Evolutionary conservation across 1,284 basidiomycete genomes (phyloP).

Genomic region (Fomitopsis betulina): DNA sequence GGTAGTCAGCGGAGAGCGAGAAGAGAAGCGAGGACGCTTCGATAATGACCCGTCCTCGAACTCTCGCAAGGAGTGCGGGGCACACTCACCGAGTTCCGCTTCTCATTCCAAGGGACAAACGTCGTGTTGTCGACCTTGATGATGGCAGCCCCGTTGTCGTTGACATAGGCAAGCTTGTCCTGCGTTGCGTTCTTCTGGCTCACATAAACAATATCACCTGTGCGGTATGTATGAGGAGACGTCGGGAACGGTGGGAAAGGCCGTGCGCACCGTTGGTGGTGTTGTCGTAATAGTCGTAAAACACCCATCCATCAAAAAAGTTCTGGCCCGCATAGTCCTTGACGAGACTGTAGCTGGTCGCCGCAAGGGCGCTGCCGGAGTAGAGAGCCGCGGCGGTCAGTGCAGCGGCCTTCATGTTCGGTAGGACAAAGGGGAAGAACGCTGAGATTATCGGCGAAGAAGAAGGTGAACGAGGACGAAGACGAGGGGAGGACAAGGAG

Average conservation of each 20-base stretch:
- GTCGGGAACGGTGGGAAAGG: not conserved
- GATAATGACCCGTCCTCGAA: not conserved
- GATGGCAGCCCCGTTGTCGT: conserved; percentile 46
- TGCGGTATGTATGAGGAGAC: not conserved
- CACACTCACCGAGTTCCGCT: conserved; percentile 46
- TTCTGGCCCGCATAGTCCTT: conserved; percentile 35
- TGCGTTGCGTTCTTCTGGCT: conserved; percentile 38
- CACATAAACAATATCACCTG: conserved; percentile 50
- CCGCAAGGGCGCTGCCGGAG: not conserved
- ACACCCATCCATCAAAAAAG: conserved; percentile 53
- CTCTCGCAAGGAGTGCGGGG: not conserved
- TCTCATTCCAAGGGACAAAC: conserved; percentile 46
- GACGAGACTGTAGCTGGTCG: conserved; percentile 4
- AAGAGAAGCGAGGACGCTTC: not conserved
- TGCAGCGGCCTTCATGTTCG: not conserved
- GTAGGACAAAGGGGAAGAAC: not conserved
- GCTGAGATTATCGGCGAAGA: not conserved
- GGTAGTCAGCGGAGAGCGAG: not conserved
- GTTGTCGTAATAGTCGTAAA: conserved; percentile 49
- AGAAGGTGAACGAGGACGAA: not conserved
- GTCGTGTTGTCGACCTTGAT: conserved; percentile 54
- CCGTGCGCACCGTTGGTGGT: conserved; percentile 30
- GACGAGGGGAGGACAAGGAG: no score
- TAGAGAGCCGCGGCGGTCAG: not conserved
- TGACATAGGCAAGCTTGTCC: conserved; percentile 49